These are phyloP conservation scores for Phytophthora pini DNA, from an alignment of 352 stramenopile genomes.

Conservation along the genomic window DNA sequence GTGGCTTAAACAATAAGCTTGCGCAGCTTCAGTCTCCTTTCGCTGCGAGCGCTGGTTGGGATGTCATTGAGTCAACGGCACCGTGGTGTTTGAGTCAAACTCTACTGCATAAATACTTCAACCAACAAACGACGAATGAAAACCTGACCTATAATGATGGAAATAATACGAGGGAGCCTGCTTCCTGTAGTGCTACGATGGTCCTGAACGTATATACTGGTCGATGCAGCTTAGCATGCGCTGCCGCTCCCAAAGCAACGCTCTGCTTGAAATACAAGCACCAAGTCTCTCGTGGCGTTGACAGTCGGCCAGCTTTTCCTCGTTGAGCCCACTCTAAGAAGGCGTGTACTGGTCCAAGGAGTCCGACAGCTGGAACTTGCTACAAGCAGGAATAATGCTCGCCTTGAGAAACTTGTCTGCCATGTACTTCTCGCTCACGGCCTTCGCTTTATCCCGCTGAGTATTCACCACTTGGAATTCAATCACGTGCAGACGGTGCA, in stretches of 20 bases:
- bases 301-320: conserved; percentile 10
- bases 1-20: no score
- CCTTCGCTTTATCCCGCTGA: conserved; percentile 81
- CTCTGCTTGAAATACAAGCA: conserved; percentile 5
- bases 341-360: conserved; percentile 52
- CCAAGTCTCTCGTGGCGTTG: conserved; percentile 10
- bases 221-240: conserved; percentile 5
- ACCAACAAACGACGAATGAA: conserved; percentile 1
- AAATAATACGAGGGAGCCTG: conserved; percentile 35
- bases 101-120: not conserved
- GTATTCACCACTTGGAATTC: conserved; percentile 68
- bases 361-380: conserved; percentile 50
- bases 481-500: conserved; percentile 64
- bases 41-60: no score
- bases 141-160: conserved; percentile 47
- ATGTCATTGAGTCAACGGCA: not conserved
- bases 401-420: conserved; percentile 67
- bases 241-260: conserved; percentile 10
- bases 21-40: no score
- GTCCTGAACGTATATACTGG: conserved; percentile 18
- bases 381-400: conserved; percentile 54
- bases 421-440: conserved; percentile 85
- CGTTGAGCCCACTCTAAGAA: conserved; percentile 20
- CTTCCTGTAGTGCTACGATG: conserved; percentile 31
- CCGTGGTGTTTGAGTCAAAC: not conserved